A percentile compares a stretch with the other conserved stretches of the same genome.
These are phyloP conservation scores for Zasmidium citrigriseum DNA, from an alignment of 2,329 filamentous ascomycete species.

Conservation along the genomic window DNA sequence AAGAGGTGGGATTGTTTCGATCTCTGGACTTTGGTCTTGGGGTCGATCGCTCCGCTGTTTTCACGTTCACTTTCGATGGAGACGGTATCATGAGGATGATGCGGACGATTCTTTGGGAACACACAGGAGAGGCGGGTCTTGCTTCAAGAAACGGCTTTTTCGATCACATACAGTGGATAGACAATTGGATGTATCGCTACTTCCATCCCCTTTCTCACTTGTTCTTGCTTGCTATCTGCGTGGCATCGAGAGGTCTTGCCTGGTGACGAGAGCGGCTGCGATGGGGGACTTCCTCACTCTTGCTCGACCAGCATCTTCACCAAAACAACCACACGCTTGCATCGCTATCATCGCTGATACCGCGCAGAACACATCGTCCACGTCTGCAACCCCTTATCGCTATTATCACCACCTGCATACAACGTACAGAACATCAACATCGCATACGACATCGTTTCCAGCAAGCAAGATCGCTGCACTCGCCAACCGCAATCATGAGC, in stretches of 20 bases:
- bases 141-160: too few species aligned
- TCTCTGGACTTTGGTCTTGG: too few species aligned
- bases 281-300: too few species aligned
- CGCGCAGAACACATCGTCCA: not conserved
- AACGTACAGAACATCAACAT: not conserved
- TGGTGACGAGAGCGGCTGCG: too few species aligned
- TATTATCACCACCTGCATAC: not conserved
- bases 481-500: not conserved
- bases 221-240: not conserved
- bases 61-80: too few species aligned
- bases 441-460: not conserved
- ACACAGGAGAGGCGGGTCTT: too few species aligned
- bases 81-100: conserved; percentile 2
- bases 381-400: too few species aligned
- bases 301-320: too few species aligned
- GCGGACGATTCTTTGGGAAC: not conserved
- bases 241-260: not conserved
- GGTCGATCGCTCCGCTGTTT: too few species aligned
- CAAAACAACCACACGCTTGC: not conserved
- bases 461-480: too few species aligned
- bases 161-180: conserved; percentile 16
- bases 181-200: not conserved
- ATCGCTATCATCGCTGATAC: not conserved
- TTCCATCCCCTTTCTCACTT: not conserved
- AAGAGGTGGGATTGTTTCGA: too few species aligned